Evolutionary conservation across 805 yeast species (phyloP).

Genomic region (Diddensiella transvaalensis): DNA sequence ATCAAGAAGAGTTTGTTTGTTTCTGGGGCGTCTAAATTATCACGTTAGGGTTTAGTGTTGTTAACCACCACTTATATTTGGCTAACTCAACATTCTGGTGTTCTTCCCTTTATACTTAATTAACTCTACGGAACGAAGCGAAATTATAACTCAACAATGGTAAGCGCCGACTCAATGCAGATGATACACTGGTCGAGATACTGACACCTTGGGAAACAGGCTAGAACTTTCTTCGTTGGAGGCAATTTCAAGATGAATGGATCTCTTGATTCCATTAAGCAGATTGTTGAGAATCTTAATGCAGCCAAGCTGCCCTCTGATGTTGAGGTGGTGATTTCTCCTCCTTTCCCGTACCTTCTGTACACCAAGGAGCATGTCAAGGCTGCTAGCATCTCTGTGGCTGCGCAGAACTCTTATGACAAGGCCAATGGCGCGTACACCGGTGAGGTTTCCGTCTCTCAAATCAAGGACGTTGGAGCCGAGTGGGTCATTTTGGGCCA

Average conservation of each 20-base stretch:
- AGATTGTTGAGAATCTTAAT: slow-evolving; percentile 82
- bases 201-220: slow-evolving; percentile 37
- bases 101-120: too few relatives aligned
- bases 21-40: too few relatives aligned
- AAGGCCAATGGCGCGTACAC: slow-evolving; percentile 96
- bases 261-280: slow-evolving; percentile 75
- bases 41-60: too few relatives aligned
- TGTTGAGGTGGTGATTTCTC: slow-evolving; percentile 92
- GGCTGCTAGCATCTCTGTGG: slow-evolving; percentile 64
- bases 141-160: background rate
- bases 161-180: too few relatives aligned
- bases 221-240: slow-evolving; percentile 94
- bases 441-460: slow-evolving; percentile 89
- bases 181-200: too few relatives aligned
- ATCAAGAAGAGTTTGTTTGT: too few relatives aligned
- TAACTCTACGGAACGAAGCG: too few relatives aligned
- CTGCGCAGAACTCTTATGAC: slow-evolving; percentile 88
- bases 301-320: slow-evolving; percentile 65
- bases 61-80: too few relatives aligned
- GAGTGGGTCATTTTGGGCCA: slow-evolving; percentile 96
- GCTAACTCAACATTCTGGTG: too few relatives aligned
- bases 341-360: slow-evolving; percentile 90
- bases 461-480: slow-evolving; percentile 87
- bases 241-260: slow-evolving; percentile 99
- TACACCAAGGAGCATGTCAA: slow-evolving; percentile 70